Base-by-base conservation (phyloP, 2,329 filamentous ascomycete species). In the Diaporthe sp. region DNA sequence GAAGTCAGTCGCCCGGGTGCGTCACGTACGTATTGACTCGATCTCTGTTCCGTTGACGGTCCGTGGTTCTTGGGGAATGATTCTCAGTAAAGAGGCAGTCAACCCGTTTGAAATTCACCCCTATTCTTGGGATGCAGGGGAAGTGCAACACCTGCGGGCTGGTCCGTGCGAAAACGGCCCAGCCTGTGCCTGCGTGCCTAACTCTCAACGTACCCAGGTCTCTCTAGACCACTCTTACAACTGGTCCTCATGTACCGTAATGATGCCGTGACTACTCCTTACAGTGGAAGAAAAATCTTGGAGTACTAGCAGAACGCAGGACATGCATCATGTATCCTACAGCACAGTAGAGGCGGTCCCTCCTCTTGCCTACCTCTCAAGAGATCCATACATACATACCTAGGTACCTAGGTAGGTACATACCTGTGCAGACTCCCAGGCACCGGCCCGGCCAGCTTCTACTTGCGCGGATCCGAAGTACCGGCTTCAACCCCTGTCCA, bases 121-220 rank as follows among this genome's bases (percentile, higher is more conserved):
- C 70, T 71, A 71, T 71, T 71, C 63, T 65, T 44, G 70, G 73
- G 47, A 53, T 74, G 72, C 61, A 70, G 68, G 68, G 68, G 56
- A 59, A 56, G 68, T 56, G 27, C 59, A 63, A 44, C 25, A 47
- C 39, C 39, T 63, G 39, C 39, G 39, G 59, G 3, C 59, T 63
- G 59, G 59, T 63, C 59, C 59, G 59, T 63, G 59, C 59, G 59
- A 63, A 44, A 44, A 63, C 58, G 47, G 63, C 44, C 63, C 63
- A 66, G 63, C 63, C 44, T 66, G 32, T 66, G 44, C 32, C 30
- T 66, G 15, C 42, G 8, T 35, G 42, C 61, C 42, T 22, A 42
- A 44, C 55, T 13, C n/a, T 44, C 37, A 44, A 7, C 10, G 12
- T 7, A 58, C 55, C 32, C 10, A 37, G 55, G 17, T 22, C 6